Percentiles rank a stretch among this genome's conserved stretches.
These are phyloP conservation scores for Ceratocystis eucalypticola DNA, from an alignment of 2,329 filamentous ascomycete genomes.

Conservation along the genomic window DNA sequence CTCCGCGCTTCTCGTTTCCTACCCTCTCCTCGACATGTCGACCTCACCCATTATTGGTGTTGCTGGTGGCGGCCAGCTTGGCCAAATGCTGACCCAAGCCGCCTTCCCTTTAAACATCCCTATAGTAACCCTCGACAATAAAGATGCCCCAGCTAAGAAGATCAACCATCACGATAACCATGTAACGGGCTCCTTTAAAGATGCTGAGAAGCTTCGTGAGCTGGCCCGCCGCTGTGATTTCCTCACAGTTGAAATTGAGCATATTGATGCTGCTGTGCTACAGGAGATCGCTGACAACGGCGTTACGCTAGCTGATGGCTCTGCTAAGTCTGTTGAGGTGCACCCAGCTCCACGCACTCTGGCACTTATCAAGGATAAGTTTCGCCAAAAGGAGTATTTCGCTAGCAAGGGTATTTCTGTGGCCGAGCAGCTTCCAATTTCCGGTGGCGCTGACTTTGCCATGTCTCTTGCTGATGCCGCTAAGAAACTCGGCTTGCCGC, in stretches of 20 bases:
- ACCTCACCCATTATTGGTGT: conserved; percentile 36
- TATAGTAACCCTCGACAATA: conserved; percentile 65
- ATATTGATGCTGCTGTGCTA: conserved; percentile 78
- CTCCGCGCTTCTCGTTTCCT: not conserved
- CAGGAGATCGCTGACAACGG: conserved; percentile 63
- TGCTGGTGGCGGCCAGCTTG: conserved; percentile 58
- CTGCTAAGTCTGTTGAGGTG: conserved; percentile 42
- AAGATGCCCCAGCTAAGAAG: conserved; percentile 69
- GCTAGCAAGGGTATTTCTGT: conserved; percentile 54
- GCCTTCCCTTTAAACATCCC: conserved; percentile 61
- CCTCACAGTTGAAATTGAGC: conserved; percentile 88
- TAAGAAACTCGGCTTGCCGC: conserved; percentile 58
- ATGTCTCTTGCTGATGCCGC: conserved; percentile 51
- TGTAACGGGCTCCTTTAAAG: conserved; percentile 77
- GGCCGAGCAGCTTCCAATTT: conserved; percentile 54
- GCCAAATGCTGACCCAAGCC: conserved; percentile 88
- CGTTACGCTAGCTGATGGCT: conserved; percentile 37
- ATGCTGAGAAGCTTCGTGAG: conserved; percentile 61
- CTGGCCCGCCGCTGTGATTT: conserved; percentile 67
- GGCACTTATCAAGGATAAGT: conserved; percentile 88
- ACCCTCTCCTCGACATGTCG: conserved; percentile 21
- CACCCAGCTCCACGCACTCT: conserved; percentile 80
- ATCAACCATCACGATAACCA: conserved; percentile 63
- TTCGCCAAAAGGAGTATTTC: conserved; percentile 72
- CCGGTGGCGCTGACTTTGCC: conserved; percentile 38